A percentile compares a stretch with the other conserved stretches of the same genome.
Evolutionary conservation across 768 basidiomycete genomes (phyloP).

Genomic region (Serpula lacrymans): DNA sequence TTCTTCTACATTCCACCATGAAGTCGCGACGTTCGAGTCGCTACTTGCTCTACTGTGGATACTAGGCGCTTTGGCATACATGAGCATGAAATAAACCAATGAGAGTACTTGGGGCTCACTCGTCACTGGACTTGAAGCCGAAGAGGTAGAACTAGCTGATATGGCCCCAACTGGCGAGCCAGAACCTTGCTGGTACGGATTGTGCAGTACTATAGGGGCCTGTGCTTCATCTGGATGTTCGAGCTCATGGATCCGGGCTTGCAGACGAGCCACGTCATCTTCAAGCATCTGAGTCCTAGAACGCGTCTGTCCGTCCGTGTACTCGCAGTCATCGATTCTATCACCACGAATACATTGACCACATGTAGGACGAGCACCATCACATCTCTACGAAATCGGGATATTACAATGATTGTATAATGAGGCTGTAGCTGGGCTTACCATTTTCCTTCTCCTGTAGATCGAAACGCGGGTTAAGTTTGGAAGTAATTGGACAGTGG

Average conservation of each 20-base stretch:
- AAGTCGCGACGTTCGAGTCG: neutral
- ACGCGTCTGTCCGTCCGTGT: conserved; percentile 58
- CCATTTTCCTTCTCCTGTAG: conserved; percentile 48
- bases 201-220: conserved; percentile 46
- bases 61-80: neutral
- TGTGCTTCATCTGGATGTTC: conserved; percentile 48
- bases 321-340: conserved; percentile 68
- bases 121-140: conserved; percentile 6
- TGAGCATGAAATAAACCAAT: neutral
- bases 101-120: neutral
- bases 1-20: conserved; percentile 17
- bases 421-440: conserved; percentile 10
- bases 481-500: neutral
- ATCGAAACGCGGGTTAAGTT: neutral
- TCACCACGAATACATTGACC: conserved; percentile 59
- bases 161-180: neutral
- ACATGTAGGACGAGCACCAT: conserved; percentile 61
- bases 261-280: conserved; percentile 53
- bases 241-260: conserved; percentile 53
- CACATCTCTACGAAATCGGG: conserved; percentile 51
- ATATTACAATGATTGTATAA: neutral
- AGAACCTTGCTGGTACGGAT: conserved; percentile 39
- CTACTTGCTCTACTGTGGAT: neutral
- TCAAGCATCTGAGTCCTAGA: conserved; percentile 60
- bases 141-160: neutral